Evolutionary conservation across 2,329 filamentous ascomycete genomes (phyloP).

Genomic region (Colletotrichum lindemuthianum): DNA sequence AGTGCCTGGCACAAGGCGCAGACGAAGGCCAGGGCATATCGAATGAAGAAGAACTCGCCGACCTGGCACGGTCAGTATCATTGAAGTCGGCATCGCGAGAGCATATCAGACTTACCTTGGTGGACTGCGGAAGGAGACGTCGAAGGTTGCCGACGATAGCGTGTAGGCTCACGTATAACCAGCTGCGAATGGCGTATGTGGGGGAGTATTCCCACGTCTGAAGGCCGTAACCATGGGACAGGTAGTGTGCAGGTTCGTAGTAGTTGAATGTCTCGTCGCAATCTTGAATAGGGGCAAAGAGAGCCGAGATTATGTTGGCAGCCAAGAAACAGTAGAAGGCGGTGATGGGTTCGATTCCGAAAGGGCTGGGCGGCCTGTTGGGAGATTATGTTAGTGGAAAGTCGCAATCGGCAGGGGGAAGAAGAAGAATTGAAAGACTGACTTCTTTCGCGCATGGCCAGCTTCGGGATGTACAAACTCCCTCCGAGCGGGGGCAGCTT

Average conservation of each 20-base stretch:
- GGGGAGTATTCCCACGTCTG: slow-evolving; percentile 99
- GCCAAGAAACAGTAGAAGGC: slow-evolving; percentile 84
- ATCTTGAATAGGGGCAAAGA: slow-evolving; percentile 92
- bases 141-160: slow-evolving; percentile 75
- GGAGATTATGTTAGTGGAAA: slow-evolving; percentile 32
- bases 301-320: slow-evolving; percentile 79
- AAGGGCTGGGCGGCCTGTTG: slow-evolving; percentile 60
- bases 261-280: slow-evolving; percentile 99
- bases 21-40: slow-evolving; percentile 75
- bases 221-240: slow-evolving; percentile 89
- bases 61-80: slow-evolving; percentile 48
- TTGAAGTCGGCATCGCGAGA: too few species aligned
- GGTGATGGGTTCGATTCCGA: slow-evolving; percentile 75
- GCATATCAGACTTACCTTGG: slow-evolving; percentile 56
- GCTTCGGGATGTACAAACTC: slow-evolving; percentile 61
- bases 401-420: neutral
- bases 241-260: slow-evolving; percentile 96
- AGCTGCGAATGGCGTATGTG: slow-evolving; percentile 92
- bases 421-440: slow-evolving; percentile 34
- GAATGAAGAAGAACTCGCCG: slow-evolving; percentile 88
- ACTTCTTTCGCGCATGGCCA: slow-evolving; percentile 64
- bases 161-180: slow-evolving; percentile 88
- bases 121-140: slow-evolving; percentile 69
- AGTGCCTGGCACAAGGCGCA: slow-evolving; percentile 87
- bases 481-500: slow-evolving; percentile 40